Conservation (phyloP, 306 rosid genomes). For the Carpinus viminea region DNA sequence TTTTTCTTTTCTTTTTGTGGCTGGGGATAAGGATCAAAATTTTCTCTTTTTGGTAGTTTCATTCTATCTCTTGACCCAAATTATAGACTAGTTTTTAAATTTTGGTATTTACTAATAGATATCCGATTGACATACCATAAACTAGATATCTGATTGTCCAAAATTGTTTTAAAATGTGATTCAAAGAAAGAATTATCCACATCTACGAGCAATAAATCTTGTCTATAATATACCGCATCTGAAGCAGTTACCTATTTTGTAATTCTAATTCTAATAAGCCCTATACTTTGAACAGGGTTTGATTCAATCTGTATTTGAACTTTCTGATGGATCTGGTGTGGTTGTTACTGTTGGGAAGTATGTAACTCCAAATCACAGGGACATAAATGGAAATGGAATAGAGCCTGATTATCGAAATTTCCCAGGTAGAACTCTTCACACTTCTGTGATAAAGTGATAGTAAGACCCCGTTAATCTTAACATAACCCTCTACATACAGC, state of each 20-base stretch:
- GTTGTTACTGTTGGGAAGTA: conserved; percentile 96
- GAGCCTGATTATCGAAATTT: conserved; percentile 82
- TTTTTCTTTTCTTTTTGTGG: neutral
- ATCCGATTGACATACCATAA: neutral
- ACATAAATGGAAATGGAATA: conserved; percentile 91
- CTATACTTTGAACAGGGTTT: conserved; percentile 59
- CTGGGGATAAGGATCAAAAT: neutral
- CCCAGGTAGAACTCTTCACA: conserved; percentile 56
- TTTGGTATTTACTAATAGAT: neutral
- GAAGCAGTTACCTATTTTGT: conserved; percentile 3
- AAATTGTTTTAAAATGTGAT: neutral
- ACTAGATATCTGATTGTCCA: neutral
- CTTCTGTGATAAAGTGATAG: conserved; percentile 8
- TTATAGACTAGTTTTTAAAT: neutral
- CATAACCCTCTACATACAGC: conserved; percentile 45
- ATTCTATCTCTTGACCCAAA: neutral
- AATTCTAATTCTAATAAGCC: conserved; percentile 25
- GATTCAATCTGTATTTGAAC: conserved; percentile 95
- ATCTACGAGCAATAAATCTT: neutral
- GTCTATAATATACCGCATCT: neutral
- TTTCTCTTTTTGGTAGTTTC: neutral
- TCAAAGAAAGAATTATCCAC: neutral
- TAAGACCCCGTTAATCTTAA: conserved; percentile 27
- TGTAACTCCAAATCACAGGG: conserved; percentile 84
- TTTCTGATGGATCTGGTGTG: conserved; percentile 89